Evolutionary conservation across 1,284 basidiomycete genomes (phyloP).

Genomic region (Cutaneotrichosporon mucoides): DNA sequence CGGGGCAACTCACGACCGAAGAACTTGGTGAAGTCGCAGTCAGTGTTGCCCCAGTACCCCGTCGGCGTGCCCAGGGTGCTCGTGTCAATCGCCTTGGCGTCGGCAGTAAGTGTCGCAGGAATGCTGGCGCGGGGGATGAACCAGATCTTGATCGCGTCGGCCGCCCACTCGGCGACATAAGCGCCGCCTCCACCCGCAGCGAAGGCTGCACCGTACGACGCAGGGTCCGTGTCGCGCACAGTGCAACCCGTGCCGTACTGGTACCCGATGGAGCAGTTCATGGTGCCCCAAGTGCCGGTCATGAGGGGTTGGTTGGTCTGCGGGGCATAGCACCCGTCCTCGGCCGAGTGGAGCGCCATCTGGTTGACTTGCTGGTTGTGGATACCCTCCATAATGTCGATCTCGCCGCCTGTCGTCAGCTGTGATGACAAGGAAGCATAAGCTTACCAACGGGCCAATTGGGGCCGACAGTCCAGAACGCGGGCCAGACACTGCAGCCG

Average conservation of each 20-base stretch:
- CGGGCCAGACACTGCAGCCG: constrained; percentile 40
- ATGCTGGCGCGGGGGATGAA: constrained; percentile 64
- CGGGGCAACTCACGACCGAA: constrained; percentile 50
- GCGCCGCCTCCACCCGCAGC: constrained; percentile 63
- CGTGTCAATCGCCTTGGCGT: constrained; percentile 59
- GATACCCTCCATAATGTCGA: constrained; percentile 42
- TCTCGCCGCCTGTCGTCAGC: constrained; percentile 30
- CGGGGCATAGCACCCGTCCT: constrained; percentile 12
- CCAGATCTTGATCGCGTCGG: constrained; percentile 60
- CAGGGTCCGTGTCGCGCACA: constrained; percentile 55
- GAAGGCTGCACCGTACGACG: constrained; percentile 64
- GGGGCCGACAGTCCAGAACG: constrained; percentile 35
- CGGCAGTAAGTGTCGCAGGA: constrained; percentile 56
- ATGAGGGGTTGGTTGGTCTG: not conserved
- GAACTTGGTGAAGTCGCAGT: constrained; percentile 59
- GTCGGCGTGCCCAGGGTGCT: constrained; percentile 62
- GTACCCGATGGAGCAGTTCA: constrained; percentile 36
- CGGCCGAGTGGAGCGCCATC: constrained; percentile 39
- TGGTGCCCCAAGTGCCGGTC: constrained; percentile 6
- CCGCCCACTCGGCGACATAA: constrained; percentile 67
- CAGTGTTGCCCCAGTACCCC: constrained; percentile 61
- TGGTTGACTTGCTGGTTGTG: constrained; percentile 39
- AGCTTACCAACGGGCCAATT: constrained; percentile 30
- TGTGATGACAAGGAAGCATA: not conserved
- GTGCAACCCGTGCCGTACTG: constrained; percentile 61